Conservation (phyloP, 139 green algal species). For the Volvox reticuliferus region DNA sequence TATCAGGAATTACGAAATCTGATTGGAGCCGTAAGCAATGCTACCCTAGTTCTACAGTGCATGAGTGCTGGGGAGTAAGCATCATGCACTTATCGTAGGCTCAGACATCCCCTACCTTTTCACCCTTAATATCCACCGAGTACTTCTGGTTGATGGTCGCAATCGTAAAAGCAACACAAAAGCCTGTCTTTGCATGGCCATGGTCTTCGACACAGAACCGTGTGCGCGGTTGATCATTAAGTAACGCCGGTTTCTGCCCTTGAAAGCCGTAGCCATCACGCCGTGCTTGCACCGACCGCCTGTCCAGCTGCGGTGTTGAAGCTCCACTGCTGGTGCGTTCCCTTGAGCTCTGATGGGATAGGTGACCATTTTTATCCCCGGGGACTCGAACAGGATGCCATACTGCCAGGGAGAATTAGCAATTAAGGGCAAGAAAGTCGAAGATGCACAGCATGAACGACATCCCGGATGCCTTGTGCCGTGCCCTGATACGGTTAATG, state of each 20-base stretch:
- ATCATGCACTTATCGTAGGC: too few species aligned
- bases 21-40: too few species aligned
- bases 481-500: too few species aligned
- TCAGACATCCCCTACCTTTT: background rate
- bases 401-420: conserved; percentile 29
- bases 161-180: conserved; percentile 50
- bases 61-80: too few species aligned
- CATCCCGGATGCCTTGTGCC: too few species aligned
- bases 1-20: background rate
- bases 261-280: background rate
- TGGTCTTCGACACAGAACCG: conserved; percentile 47
- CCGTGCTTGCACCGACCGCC: background rate
- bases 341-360: too few species aligned
- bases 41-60: too few species aligned
- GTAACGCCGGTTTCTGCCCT: conserved; percentile 58
- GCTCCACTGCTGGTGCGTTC: too few species aligned
- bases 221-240: conserved; percentile 79
- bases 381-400: conserved; percentile 44
- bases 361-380: background rate
- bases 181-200: conserved; percentile 24
- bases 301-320: background rate
- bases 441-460: too few species aligned
- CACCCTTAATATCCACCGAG: conserved; percentile 29
- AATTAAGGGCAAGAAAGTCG: too few species aligned
- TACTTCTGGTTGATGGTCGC: conserved; percentile 49